phyloP scores from a whole-genome alignment of 1,284 basidiomycete species.

The Paramarasmius palmivorus region DNA sequence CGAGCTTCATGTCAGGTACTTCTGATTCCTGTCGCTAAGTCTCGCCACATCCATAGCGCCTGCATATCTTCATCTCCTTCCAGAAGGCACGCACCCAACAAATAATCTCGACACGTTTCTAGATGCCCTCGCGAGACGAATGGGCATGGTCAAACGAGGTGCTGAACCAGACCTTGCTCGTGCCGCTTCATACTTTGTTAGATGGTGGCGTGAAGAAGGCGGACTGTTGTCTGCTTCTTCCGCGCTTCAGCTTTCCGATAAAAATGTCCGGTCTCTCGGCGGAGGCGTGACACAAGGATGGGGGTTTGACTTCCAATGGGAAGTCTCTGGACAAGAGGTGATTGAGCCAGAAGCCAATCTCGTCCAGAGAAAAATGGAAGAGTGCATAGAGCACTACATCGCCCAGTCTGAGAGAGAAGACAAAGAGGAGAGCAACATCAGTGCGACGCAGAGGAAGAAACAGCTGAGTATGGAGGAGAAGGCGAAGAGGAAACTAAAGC shows the following conservation, averaged over 20 bases:
- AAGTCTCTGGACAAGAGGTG: constrained; percentile 31
- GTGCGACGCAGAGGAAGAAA: constrained; percentile 73
- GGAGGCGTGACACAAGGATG: constrained; percentile 47
- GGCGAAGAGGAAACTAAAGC: constrained; percentile 16
- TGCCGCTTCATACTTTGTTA: constrained; percentile 79
- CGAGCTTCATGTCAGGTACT: no score
- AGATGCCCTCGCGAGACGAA: constrained; percentile 63
- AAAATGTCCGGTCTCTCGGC: constrained; percentile 16
- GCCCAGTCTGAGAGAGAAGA: constrained; percentile 46
- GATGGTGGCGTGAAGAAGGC: constrained; percentile 83
- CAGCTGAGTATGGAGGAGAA: constrained; percentile 52
- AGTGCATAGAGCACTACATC: constrained; percentile 59
- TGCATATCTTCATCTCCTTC: constrained; percentile 68
- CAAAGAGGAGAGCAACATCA: constrained; percentile 54
- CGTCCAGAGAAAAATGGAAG: constrained; percentile 69
- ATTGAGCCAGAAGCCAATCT: constrained; percentile 13
- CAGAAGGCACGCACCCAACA: constrained; percentile 53
- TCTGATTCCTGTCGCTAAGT: constrained; percentile 29
- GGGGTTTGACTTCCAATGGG: constrained; percentile 85
- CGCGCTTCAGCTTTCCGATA: constrained; percentile 30
- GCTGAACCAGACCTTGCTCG: constrained; percentile 70
- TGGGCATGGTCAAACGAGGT: constrained; percentile 82
- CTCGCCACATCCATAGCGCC: constrained; percentile 44
- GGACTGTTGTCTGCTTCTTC: constrained; percentile 49
- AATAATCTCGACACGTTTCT: constrained; percentile 67